These are phyloP conservation scores for Candida dubliniensis DNA, from an alignment of 1,139 yeast genomes.

Conservation along the genomic window DNA sequence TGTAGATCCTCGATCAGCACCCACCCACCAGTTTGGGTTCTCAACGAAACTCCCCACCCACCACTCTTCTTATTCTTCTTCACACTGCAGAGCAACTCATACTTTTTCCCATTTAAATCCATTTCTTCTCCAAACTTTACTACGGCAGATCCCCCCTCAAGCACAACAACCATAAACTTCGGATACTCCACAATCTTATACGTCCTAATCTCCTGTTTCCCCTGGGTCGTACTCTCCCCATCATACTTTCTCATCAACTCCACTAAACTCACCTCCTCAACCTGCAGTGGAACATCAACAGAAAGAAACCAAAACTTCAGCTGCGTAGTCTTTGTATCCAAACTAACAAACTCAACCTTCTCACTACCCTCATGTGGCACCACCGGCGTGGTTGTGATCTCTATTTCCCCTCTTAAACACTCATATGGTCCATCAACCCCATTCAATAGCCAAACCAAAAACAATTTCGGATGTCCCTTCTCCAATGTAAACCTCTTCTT, in stretches of 20 bases:
- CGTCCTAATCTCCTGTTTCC: constrained; percentile 25
- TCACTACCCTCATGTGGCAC: constrained; percentile 18
- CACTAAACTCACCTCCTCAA: constrained; percentile 55
- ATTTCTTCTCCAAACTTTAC: constrained; percentile 54
- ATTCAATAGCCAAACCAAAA: constrained; percentile 56
- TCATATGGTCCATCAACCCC: constrained; percentile 6
- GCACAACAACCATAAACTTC: constrained; percentile 51
- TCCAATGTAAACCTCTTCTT: constrained; percentile 40
- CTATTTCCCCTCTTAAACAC: constrained; percentile 55
- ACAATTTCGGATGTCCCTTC: constrained; percentile 43
- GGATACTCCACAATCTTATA: constrained; percentile 50
- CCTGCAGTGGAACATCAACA: constrained; percentile 56
- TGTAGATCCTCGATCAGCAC: constrained; percentile 53
- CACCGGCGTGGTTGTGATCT: constrained; percentile 28
- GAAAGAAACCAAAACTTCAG: constrained; percentile 61
- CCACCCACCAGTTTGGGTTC: constrained; percentile 52
- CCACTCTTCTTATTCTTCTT: constrained; percentile 20
- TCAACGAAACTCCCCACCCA: constrained; percentile 25
- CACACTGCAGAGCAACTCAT: constrained; percentile 9
- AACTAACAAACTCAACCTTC: constrained; percentile 23
- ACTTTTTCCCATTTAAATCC: constrained; percentile 3
- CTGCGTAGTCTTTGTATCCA: constrained; percentile 15
- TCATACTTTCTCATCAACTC: constrained; percentile 49
- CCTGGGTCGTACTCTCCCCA: constrained; percentile 22
- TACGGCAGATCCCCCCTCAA: constrained; percentile 63